Base-by-base conservation (phyloP, 2,329 filamentous ascomycete species). In the Neospermospora avenae region DNA sequence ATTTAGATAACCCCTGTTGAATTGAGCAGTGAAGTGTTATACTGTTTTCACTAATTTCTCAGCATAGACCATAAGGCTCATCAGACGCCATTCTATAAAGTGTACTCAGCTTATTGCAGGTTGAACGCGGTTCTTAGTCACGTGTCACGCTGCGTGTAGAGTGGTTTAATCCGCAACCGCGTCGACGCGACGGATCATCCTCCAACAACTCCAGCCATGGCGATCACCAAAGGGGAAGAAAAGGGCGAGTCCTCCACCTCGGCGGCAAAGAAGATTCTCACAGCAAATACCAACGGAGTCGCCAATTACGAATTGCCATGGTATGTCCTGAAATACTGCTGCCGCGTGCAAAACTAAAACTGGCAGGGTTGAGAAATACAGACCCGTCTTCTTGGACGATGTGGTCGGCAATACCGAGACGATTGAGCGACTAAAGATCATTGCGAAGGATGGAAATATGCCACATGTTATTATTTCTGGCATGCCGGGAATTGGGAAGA, bases 391-490 rank as follows among this genome's bases (percentile, higher is more conserved):
- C 76, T 86, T 99, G 31, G 92, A 98, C 77, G 93, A 99, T 77
- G 88, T 99, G 56, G 95, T 99, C 57, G 95, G 95, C 72, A 99
- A 99, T 76, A 96, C 91, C 20, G 95, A 99, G 75, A 99, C 95
- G 0, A 92, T 99, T 70, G 93, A 98, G 75, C 89, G 95, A 58
- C 80, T 99, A 70, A 98, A 98, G 74, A 98, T 99, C 71, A 98
- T 99, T 69, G 93, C 95, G 49, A 95, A 93, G 76, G 95, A 98
- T 78, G 95, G 95, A 69, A 99, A 99, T 77, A 97, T 99, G 93
- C 95, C 95, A 2, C 95, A 99, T 77, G 86, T 99, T 71, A 98
- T 99, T 76, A 98, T 99, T 71, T 96, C 91, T n/a, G 95, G 95
- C 62, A 98, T 96, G 92, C 95, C 95, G 20, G 95, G 95, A 72